Evolutionary conservation across 2,329 filamentous ascomycete species (phyloP).

Genomic region (Emericellopsis atlantica): DNA sequence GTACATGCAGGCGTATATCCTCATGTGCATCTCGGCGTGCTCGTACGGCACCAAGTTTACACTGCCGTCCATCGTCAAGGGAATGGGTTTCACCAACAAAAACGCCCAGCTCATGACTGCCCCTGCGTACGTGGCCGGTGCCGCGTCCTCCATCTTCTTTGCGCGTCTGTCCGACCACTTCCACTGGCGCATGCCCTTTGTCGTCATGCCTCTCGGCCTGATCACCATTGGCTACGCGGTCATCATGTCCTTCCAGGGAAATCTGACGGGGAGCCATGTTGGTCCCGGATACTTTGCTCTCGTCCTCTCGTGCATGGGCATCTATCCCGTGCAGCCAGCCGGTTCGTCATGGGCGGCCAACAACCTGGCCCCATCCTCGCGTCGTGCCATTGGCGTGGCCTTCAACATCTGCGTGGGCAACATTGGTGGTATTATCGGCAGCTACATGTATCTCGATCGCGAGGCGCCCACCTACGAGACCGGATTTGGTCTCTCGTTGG

Average conservation of each 20-base stretch:
- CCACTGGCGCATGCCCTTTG: conserved; percentile 50
- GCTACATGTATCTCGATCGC: conserved; percentile 4
- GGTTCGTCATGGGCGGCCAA: conserved; percentile 67
- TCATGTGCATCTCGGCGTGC: conserved; percentile 46
- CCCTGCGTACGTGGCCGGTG: conserved; percentile 47
- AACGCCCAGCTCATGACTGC: conserved; percentile 28
- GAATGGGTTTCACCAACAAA: conserved; percentile 13
- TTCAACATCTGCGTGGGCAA: conserved; percentile 52
- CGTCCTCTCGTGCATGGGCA: conserved; percentile 56
- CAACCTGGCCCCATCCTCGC: conserved; percentile 56
- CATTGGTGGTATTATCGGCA: conserved; percentile 27
- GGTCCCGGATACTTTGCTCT: conserved; percentile 51
- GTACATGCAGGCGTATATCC: conserved; percentile 44
- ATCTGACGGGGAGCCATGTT: conserved; percentile 51
- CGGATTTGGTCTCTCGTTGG: conserved; percentile 15
- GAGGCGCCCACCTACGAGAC: conserved; percentile 13
- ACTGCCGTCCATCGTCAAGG: conserved; percentile 9
- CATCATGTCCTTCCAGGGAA: conserved; percentile 53
- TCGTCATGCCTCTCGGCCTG: conserved; percentile 45
- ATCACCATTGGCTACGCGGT: conserved; percentile 52
- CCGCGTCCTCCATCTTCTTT: conserved; percentile 47
- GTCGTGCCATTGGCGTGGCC: conserved; percentile 53
- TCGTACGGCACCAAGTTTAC: conserved; percentile 36
- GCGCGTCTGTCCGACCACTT: conserved; percentile 58
- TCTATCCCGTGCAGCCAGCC: conserved; percentile 69